A percentile compares a stretch with the other conserved stretches of the same genome.
Conservation (phyloP, 108 stramenopile species). For the Nannochloropsis salina region DNA sequence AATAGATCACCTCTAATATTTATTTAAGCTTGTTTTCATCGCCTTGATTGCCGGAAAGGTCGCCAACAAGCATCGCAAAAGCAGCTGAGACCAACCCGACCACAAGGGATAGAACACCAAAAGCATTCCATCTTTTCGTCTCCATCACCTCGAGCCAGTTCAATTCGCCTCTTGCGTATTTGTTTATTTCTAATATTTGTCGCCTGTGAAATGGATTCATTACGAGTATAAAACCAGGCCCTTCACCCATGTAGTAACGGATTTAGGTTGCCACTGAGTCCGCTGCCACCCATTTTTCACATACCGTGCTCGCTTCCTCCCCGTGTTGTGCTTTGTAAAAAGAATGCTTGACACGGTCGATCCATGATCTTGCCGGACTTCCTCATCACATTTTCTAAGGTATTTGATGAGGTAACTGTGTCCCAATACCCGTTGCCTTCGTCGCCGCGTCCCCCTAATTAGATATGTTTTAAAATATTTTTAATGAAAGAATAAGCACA, state of each 20-base stretch:
- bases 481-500: too few species aligned
- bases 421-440: not conserved
- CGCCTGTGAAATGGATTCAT: not conserved
- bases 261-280: too few species aligned
- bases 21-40: not conserved
- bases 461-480: not conserved
- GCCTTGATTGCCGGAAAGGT: not conserved
- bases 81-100: not conserved
- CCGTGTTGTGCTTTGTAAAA: not conserved
- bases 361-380: not conserved
- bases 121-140: not conserved
- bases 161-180: not conserved
- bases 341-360: not conserved
- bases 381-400: not conserved
- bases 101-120: not conserved
- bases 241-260: too few species aligned
- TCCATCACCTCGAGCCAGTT: slow-evolving; percentile 4
- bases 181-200: not conserved
- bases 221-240: too few species aligned
- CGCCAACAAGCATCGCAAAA: not conserved
- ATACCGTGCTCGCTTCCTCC: not conserved
- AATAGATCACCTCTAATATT: not conserved
- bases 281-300: not conserved
- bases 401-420: not conserved
- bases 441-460: not conserved